Conservation (phyloP, 2,329 filamentous ascomycete species). For the Apiospora phragmitis region DNA sequence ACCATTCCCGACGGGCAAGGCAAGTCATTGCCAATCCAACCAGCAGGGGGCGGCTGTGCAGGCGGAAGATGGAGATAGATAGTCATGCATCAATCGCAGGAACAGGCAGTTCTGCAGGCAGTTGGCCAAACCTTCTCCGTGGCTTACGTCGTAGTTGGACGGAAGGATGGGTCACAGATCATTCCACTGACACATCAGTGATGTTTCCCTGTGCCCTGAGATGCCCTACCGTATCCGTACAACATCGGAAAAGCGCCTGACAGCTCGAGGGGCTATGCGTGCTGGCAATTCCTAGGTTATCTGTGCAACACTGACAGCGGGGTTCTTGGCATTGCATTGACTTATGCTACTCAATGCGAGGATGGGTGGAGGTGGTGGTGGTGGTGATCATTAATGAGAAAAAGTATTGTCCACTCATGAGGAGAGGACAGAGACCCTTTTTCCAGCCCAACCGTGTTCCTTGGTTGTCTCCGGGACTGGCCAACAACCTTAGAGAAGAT, state of each 20-base stretch:
- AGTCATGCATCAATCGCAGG: not conserved
- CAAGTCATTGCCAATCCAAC: not conserved
- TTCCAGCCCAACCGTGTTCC: not conserved
- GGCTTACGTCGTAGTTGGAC: not conserved
- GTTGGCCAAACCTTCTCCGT: not conserved
- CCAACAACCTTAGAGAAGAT: not conserved
- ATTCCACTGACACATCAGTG: not conserved
- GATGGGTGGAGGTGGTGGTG: not conserved
- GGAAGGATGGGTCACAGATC: not conserved
- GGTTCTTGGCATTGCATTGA: slow-evolving; percentile 1
- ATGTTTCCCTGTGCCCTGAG: not conserved
- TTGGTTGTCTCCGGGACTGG: not conserved
- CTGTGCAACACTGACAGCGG: not conserved
- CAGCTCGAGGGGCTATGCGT: not conserved
- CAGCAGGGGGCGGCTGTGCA: not conserved
- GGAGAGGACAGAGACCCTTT: not conserved
- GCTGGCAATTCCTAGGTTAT: not conserved
- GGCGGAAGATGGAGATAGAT: not conserved
- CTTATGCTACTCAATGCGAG: not conserved
- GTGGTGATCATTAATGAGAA: not conserved
- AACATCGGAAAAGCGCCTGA: not conserved
- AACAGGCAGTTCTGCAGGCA: not conserved
- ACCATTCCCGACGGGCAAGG: not conserved
- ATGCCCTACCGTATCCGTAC: not conserved
- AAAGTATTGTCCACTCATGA: not conserved